phyloP scores from a whole-genome alignment of 805 yeast genomes.

The Nakazawaea pomicola region DNA sequence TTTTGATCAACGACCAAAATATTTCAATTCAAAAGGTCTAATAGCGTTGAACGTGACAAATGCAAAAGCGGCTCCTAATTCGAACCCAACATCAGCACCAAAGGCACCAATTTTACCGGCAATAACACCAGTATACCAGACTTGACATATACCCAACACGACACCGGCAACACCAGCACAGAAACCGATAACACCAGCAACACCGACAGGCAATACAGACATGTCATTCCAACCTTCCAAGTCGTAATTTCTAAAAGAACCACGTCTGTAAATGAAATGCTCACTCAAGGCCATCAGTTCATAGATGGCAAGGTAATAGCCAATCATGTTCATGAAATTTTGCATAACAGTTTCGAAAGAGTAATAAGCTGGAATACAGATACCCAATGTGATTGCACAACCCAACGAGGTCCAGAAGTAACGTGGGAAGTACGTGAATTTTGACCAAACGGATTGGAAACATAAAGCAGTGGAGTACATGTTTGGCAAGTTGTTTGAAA shows the following conservation, averaged over 20 bases:
- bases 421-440: slow-evolving; percentile 73
- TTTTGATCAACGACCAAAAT: slow-evolving; percentile 43
- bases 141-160: slow-evolving; percentile 82
- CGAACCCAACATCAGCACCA: slow-evolving; percentile 90
- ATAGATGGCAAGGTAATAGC: slow-evolving; percentile 87
- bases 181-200: slow-evolving; percentile 74
- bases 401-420: slow-evolving; percentile 76
- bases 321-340: slow-evolving; percentile 87
- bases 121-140: slow-evolving; percentile 75
- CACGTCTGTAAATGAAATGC: slow-evolving; percentile 73
- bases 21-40: slow-evolving; percentile 66
- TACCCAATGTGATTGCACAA: slow-evolving; percentile 72
- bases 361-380: slow-evolving; percentile 86
- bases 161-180: slow-evolving; percentile 83
- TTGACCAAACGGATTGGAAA: slow-evolving; percentile 80
- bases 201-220: slow-evolving; percentile 63
- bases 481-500: slow-evolving; percentile 90
- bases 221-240: slow-evolving; percentile 56
- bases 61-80: slow-evolving; percentile 64
- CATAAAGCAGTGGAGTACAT: slow-evolving; percentile 87
- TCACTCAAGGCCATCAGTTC: slow-evolving; percentile 72
- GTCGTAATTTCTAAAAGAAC: slow-evolving; percentile 52
- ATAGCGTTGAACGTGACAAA: slow-evolving; percentile 52
- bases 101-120: slow-evolving; percentile 52
- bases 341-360: slow-evolving; percentile 66